Conservation (phyloP, 2,329 filamentous ascomycete species). For the Paecilomyces fulvus region DNA sequence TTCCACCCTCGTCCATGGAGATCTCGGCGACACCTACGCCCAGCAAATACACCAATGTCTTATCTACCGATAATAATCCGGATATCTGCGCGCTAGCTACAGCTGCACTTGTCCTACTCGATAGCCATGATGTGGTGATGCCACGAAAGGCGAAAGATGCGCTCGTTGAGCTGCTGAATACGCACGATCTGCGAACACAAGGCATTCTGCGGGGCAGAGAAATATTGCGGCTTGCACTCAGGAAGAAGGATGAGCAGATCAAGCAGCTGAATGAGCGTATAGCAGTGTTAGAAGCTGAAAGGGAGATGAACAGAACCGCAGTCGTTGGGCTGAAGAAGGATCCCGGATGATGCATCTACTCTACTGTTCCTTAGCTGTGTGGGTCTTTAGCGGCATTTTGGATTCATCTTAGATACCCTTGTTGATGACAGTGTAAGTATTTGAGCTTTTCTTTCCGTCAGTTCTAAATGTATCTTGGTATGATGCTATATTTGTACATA, state of each 20-base stretch:
- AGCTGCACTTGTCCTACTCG: conserved; percentile 25
- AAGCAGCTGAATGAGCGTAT: conserved; percentile 60
- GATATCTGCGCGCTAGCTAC: conserved; percentile 15
- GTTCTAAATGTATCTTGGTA: too few species aligned
- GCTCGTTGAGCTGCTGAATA: conserved; percentile 40
- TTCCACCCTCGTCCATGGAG: conserved; percentile 16
- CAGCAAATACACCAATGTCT: conserved; percentile 19
- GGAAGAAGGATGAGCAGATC: conserved; percentile 56
- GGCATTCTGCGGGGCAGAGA: conserved; percentile 60
- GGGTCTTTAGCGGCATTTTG: background rate
- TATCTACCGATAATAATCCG: conserved; percentile 11
- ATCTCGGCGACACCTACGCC: conserved; percentile 26
- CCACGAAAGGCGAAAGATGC: conserved; percentile 25
- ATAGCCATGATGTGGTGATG: conserved; percentile 25
- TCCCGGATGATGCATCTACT: background rate
- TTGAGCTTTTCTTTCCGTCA: too few species aligned
- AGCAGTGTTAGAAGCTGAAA: conserved; percentile 47
- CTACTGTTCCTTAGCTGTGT: background rate
- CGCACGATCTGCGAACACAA: conserved; percentile 49
- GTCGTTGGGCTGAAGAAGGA: conserved; percentile 29
- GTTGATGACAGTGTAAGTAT: background rate
- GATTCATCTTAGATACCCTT: background rate
- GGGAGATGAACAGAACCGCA: conserved; percentile 44
- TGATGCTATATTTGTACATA: too few species aligned
- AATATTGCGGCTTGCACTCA: conserved; percentile 53